Base-by-base conservation (phyloP, 352 stramenopile species). In the Pythium vanterpoolii region DNA sequence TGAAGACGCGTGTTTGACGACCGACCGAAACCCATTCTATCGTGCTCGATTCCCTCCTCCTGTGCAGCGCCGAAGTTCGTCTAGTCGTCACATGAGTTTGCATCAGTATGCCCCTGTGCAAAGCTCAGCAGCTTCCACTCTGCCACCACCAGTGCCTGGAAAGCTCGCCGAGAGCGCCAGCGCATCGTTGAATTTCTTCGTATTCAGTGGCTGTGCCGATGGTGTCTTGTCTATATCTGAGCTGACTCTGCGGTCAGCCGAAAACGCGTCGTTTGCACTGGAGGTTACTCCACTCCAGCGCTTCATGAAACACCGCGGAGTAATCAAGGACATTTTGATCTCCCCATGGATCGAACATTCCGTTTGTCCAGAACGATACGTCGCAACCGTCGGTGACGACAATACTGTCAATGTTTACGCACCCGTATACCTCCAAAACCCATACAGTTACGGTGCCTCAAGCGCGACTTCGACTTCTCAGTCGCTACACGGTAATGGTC, bases 141-240 rank as follows among this genome's bases (percentile, higher is more conserved):
- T 21, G 28, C 67, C 53, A 48, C 67, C 56, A 19, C 36, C 42
- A 28, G 5, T 45, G 26, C 36, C 43, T n/a, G 19, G 38, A 44
- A 40, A 31, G 14, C 9, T 26, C 14, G 14, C 26, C 3, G 39
- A 55, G n/a, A 3, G 33, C 5, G 69, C 71, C 7, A 67, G 60
- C n/a, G 69, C 71, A 24, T 81, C 62, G 6, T 63, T 88, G 13
- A 60, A 76, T 45, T 85, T 90, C 23, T 72, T 90, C 59, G 70
- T 90, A 3, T 92, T 92, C 56, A 87, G 66, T 11, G 83, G 83
- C 8, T 81, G 80, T 45, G 69, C 73, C 46, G 78, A 90, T 34
- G 83, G 83, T 16, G 63, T 81, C 16, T 36, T 92, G 24, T 70
- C 53, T 16, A 73, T 92, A 14, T 76, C 81, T 2, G 78, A 90